These are phyloP conservation scores for Athelia psychrophila DNA, from an alignment of 1,284 basidiomycete genomes.

Conservation along the genomic window DNA sequence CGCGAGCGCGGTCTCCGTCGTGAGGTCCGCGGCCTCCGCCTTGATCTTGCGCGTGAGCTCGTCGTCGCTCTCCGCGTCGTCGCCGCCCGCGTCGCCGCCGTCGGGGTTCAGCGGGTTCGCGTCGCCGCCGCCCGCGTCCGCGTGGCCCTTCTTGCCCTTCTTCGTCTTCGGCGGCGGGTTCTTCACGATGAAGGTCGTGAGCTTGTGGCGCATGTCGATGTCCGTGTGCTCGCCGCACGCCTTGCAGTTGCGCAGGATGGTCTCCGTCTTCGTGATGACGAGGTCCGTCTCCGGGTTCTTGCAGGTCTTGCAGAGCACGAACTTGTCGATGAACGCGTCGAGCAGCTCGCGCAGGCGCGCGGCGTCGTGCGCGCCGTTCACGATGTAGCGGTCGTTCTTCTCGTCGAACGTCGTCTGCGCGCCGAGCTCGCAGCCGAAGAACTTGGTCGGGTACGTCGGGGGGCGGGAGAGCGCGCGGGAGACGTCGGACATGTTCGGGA, in stretches of 20 bases:
- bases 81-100: slow-evolving; percentile 24
- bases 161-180: slow-evolving; percentile 91
- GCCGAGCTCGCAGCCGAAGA: slow-evolving; percentile 98
- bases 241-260: slow-evolving; percentile 96
- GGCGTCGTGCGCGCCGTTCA: slow-evolving; percentile 96
- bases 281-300: slow-evolving; percentile 99
- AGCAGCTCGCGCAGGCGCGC: slow-evolving; percentile 93
- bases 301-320: slow-evolving; percentile 96
- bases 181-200: slow-evolving; percentile 96
- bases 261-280: slow-evolving; percentile 78
- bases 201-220: slow-evolving; percentile 97
- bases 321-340: slow-evolving; percentile 97
- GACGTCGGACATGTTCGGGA: slow-evolving; percentile 99
- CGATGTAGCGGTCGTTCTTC: slow-evolving; percentile 97
- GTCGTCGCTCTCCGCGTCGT: slow-evolving; percentile 70
- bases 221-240: slow-evolving; percentile 92
- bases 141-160: slow-evolving; percentile 64
- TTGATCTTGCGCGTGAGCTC: slow-evolving; percentile 83
- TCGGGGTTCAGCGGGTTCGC: slow-evolving; percentile 10
- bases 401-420: slow-evolving; percentile 97
- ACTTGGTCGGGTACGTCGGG: slow-evolving; percentile 96
- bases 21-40: slow-evolving; percentile 80
- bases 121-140: slow-evolving; percentile 32
- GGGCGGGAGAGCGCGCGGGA: slow-evolving; percentile 94
- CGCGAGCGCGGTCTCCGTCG: slow-evolving; percentile 53